Base-by-base conservation (phyloP, 2,329 filamentous ascomycete genomes). In the Neocucurbitaria cava region DNA sequence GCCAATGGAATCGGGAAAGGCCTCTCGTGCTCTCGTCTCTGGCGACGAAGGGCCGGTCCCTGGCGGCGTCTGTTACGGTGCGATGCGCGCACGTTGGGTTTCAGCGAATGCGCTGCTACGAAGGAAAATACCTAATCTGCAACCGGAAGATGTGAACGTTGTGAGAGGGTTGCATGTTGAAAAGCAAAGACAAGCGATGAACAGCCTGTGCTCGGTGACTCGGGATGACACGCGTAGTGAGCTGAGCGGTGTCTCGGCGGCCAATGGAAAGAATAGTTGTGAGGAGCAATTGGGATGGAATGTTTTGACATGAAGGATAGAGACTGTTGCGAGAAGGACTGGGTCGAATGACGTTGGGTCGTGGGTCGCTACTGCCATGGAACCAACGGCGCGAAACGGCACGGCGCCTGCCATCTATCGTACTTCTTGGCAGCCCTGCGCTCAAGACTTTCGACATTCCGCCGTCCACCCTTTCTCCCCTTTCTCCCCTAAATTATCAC, bases 1-100 rank as follows among this genome's bases (percentile, higher is more conserved):
- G 64, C 73, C 73, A 76, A 76, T 76, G 58, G 69, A 60, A 64
- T 52, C 21, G 13, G 54, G 47, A 63, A 60, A 45, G 53, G 49
- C 31, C 51, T 59, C 68, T 64, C 72, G 72, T 75, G 69, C 65
- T 52, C 58, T 51, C 49, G 62, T 62, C 54, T 68, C 47, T 73
- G 71, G 71, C 59, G 66, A 49, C 58, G 59, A 69, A 57, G 47
- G 54, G 58, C 62, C 68, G 66, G 64, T 64, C 58, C 65, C 62
- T 66, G 66, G 49, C 51, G 56, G 61, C 62, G 62, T 64, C 59
- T 67, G 59, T 59, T 49, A 59, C 59, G 55, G 55, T 61, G 60
- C 56, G 58, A 55, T 55, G 56, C 60, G 69, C 59, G 58, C 69
- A 69, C 70, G 68, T 67, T 72, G 65, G 46, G 42, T 49, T 33